Percentiles rank a stretch among this genome's conserved stretches.
These are phyloP conservation scores for Aspergillus sclerotioniger DNA, from an alignment of 495 filamentous ascomycete genomes.

Conservation along the genomic window DNA sequence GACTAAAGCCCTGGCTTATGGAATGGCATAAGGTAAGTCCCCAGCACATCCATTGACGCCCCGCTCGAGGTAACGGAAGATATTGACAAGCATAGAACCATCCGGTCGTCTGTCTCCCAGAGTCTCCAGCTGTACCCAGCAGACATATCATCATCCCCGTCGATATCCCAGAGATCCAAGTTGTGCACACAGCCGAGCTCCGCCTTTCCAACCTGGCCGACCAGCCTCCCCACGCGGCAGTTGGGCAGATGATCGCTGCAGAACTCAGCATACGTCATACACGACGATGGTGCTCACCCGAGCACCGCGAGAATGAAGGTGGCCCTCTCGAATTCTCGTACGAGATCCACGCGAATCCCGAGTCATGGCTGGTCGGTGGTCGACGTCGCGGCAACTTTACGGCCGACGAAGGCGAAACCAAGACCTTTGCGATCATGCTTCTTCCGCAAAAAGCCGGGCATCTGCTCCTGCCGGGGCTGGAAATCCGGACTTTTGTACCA, in stretches of 20 bases:
- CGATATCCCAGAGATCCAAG: conserved; percentile 79
- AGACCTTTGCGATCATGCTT: conserved; percentile 61
- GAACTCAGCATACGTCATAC: conserved; percentile 75
- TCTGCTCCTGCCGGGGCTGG: conserved; percentile 71
- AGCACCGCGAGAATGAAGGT: conserved; percentile 34
- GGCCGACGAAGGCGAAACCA: conserved; percentile 48
- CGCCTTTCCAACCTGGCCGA: conserved; percentile 43
- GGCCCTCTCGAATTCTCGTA: conserved; percentile 75
- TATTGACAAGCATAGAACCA: conserved; percentile 29
- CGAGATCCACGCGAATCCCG: conserved; percentile 72
- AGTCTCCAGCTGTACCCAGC: conserved; percentile 30
- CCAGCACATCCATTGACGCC: neutral
- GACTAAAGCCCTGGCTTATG: conserved; percentile 41
- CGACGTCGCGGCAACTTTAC: conserved; percentile 74
- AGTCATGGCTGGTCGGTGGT: conserved; percentile 83
- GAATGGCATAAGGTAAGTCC: conserved; percentile 49
- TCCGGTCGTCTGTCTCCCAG: conserved; percentile 34
- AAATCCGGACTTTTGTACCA: conserved; percentile 61
- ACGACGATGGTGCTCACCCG: conserved; percentile 66
- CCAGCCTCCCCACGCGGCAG: conserved; percentile 45
- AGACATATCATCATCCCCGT: conserved; percentile 59
- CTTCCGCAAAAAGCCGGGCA: conserved; percentile 77
- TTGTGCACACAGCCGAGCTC: conserved; percentile 82
- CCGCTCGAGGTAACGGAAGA: neutral
- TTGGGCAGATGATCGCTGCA: conserved; percentile 69